These are phyloP conservation scores for Starmerella kuoi DNA, from an alignment of 805 yeast genomes.

Conservation along the genomic window DNA sequence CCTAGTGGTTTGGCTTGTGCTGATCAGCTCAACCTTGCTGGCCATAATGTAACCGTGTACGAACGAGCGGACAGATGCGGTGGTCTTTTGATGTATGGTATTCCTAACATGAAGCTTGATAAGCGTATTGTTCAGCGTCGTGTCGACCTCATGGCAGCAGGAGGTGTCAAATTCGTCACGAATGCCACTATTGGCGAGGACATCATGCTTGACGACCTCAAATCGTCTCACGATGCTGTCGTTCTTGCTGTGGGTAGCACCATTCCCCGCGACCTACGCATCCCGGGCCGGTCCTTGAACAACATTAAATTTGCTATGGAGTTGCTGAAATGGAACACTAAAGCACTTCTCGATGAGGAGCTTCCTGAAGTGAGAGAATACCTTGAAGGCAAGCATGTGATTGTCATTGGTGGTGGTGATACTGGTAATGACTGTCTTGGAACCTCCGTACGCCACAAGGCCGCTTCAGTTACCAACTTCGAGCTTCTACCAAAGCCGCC, in stretches of 20 bases:
- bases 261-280: constrained; percentile 86
- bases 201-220: constrained; percentile 56
- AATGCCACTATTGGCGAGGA: constrained; percentile 78
- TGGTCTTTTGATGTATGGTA: constrained; percentile 96
- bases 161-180: constrained; percentile 72
- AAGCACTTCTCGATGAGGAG: constrained; percentile 71
- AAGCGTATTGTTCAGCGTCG: constrained; percentile 87
- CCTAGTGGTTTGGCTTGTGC: constrained; percentile 96
- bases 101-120: constrained; percentile 97
- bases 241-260: constrained; percentile 90
- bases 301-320: constrained; percentile 94
- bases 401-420: constrained; percentile 99
- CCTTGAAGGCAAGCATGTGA: constrained; percentile 75
- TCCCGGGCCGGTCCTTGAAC: constrained; percentile 83
- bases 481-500: constrained; percentile 93
- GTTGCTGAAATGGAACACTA: constrained; percentile 73
- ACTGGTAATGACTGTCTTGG: constrained; percentile 99
- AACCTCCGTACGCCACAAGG: constrained; percentile 94
- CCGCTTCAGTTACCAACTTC: constrained; percentile 83
- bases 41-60: constrained; percentile 80
- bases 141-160: constrained; percentile 77
- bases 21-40: constrained; percentile 93
- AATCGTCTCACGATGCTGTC: constrained; percentile 62
- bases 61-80: constrained; percentile 94
- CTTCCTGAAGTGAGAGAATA: constrained; percentile 62